Evolutionary conservation across 495 filamentous ascomycete species (phyloP).

Genomic region (Trichoderma parareesei): DNA sequence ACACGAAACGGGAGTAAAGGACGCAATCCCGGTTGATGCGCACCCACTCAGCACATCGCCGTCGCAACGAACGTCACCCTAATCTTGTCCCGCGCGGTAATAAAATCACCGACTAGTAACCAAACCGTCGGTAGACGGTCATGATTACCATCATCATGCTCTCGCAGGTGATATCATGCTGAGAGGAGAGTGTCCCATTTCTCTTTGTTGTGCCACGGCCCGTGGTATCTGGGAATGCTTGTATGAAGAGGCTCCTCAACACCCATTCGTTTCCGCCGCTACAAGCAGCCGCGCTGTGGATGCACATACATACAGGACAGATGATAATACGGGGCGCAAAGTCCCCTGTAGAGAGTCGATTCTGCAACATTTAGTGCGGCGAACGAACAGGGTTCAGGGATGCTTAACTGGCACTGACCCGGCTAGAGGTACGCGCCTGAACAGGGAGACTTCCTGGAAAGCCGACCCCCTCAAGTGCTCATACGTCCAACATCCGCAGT

Average conservation of each 20-base stretch:
- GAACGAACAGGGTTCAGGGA: conserved; percentile 3
- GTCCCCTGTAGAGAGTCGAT: background rate
- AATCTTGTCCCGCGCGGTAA: background rate
- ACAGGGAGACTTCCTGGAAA: background rate
- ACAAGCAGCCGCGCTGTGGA: background rate
- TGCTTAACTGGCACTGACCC: background rate
- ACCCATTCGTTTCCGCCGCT: background rate
- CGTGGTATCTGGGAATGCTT: no score
- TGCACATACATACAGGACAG: background rate
- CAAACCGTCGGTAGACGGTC: background rate
- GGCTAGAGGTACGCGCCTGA: background rate
- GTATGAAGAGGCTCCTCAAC: no score
- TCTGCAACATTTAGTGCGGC: background rate
- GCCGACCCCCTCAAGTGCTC: no score
- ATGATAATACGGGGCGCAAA: no score
- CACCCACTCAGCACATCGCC: background rate
- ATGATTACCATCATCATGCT: background rate
- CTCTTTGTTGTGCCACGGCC: no score
- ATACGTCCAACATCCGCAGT: no score
- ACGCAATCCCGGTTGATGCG: background rate
- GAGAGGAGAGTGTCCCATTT: no score
- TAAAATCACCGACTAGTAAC: background rate
- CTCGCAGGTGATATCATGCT: background rate
- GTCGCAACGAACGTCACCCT: conserved; percentile 1
- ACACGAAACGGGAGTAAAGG: background rate